Percentiles rank a stretch among this genome's conserved stretches.
Conservation (phyloP, 2,329 filamentous ascomycete species). For the Diaporthe helianthi region DNA sequence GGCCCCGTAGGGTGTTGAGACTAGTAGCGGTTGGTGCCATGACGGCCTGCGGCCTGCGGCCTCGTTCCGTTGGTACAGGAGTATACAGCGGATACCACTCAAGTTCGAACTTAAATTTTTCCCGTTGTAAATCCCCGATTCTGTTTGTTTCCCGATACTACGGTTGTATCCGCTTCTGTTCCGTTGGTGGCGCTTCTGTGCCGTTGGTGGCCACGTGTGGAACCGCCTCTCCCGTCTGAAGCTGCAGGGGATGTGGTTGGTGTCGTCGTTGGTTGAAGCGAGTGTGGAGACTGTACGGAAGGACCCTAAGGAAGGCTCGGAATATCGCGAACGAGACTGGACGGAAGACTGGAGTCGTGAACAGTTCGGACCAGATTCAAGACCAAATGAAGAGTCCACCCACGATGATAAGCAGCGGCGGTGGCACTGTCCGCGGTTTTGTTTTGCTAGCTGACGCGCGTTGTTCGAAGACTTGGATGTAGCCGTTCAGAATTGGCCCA, state of each 20-base stretch:
- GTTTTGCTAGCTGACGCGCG: conserved; percentile 26
- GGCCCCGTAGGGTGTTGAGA: conserved; percentile 13
- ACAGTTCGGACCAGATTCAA: not conserved
- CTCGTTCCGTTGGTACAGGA: not conserved
- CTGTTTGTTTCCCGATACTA: not conserved
- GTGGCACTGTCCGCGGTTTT: not conserved
- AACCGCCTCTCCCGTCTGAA: not conserved
- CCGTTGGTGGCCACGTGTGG: not conserved
- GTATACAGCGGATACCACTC: not conserved
- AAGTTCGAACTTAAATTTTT: not conserved
- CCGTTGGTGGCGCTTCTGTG: not conserved
- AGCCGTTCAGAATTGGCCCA: conserved; percentile 19
- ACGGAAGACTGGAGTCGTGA: not conserved
- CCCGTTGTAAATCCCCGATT: not conserved
- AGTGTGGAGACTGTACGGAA: not conserved
- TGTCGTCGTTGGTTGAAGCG: not conserved
- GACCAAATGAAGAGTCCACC: not conserved
- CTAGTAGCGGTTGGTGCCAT: conserved; percentile 27
- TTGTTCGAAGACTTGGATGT: not conserved
- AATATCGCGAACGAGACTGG: not conserved
- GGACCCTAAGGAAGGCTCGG: not conserved
- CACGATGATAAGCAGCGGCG: not conserved
- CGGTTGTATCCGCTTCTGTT: not conserved
- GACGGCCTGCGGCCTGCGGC: not conserved
- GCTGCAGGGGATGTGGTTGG: not conserved